Conservation (phyloP, 805 yeast genomes). For the Ogataea naganishii region DNA sequence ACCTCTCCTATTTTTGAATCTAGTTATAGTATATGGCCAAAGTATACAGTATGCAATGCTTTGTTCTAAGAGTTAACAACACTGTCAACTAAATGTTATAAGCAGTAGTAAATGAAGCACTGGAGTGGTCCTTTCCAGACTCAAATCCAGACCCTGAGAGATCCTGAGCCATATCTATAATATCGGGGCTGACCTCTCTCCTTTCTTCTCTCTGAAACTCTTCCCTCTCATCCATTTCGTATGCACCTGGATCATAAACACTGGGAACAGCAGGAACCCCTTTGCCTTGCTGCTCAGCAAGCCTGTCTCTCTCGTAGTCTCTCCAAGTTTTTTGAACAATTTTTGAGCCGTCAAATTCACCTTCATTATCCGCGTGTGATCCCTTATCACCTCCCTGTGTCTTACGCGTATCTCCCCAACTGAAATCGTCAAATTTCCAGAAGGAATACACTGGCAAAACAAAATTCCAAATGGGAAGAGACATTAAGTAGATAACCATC, state of each 20-base stretch:
- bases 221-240: too few species aligned
- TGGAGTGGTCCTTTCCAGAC: too few species aligned
- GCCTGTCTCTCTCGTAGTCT: conserved; percentile 73
- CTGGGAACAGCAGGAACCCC: conserved; percentile 16
- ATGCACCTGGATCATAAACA: conserved; percentile 16
- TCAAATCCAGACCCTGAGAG: too few species aligned
- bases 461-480: conserved; percentile 93
- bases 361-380: conserved; percentile 61
- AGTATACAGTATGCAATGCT: too few species aligned
- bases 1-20: too few species aligned
- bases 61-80: too few species aligned
- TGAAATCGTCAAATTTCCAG: conserved; percentile 94
- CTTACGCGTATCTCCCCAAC: conserved; percentile 95
- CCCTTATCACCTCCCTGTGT: conserved; percentile 61
- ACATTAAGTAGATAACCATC: conserved; percentile 68
- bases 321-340: conserved; percentile 93
- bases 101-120: too few species aligned
- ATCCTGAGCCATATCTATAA: too few species aligned
- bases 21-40: too few species aligned
- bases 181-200: too few species aligned
- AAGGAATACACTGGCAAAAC: conserved; percentile 78
- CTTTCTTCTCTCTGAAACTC: too few species aligned
- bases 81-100: too few species aligned
- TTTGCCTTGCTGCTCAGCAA: conserved; percentile 9
- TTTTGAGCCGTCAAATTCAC: conserved; percentile 84